Conservation (phyloP, 2,329 filamentous ascomycete genomes). For the Corynespora cassiicola region DNA sequence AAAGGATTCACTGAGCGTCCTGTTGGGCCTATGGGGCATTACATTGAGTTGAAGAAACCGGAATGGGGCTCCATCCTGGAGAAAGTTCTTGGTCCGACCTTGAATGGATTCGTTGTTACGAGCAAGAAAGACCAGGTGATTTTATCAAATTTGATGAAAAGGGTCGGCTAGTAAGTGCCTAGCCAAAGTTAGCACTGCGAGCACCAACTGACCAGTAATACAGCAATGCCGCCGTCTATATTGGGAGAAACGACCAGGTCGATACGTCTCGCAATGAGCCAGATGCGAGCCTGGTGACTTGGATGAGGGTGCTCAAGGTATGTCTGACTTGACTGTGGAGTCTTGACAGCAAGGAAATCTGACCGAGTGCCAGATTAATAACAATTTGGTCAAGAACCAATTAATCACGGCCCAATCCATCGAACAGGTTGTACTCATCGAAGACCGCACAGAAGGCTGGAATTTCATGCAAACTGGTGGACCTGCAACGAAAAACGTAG, state of each 20-base stretch:
- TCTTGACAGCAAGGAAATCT: too few relatives aligned
- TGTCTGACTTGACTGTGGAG: too few relatives aligned
- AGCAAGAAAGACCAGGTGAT: slow-evolving; percentile 77
- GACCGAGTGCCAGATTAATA: slow-evolving; percentile 64
- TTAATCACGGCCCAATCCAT: slow-evolving; percentile 83
- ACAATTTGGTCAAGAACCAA: slow-evolving; percentile 77
- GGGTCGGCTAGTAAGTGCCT: slow-evolving; percentile 55
- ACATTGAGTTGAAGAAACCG: slow-evolving; percentile 77
- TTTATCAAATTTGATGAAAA: slow-evolving; percentile 70
- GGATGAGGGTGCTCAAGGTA: slow-evolving; percentile 75
- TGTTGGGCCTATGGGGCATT: slow-evolving; percentile 81
- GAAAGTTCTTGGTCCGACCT: slow-evolving; percentile 69
- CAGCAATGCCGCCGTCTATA: slow-evolving; percentile 65
- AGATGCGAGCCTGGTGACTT: slow-evolving; percentile 73
- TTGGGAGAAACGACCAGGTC: slow-evolving; percentile 64
- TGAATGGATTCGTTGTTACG: slow-evolving; percentile 83
- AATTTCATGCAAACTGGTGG: slow-evolving; percentile 69
- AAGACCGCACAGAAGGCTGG: slow-evolving; percentile 70
- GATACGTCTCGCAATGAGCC: slow-evolving; percentile 76
- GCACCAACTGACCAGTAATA: slow-evolving; percentile 10
- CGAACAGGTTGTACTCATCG: slow-evolving; percentile 83
- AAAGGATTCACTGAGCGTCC: slow-evolving; percentile 72
- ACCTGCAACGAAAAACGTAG: slow-evolving; percentile 67
- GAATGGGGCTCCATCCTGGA: slow-evolving; percentile 87
- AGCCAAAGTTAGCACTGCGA: neutral